Evolutionary conservation across 305 asterid genomes (phyloP).

Genomic region (Solanum hybrid): DNA sequence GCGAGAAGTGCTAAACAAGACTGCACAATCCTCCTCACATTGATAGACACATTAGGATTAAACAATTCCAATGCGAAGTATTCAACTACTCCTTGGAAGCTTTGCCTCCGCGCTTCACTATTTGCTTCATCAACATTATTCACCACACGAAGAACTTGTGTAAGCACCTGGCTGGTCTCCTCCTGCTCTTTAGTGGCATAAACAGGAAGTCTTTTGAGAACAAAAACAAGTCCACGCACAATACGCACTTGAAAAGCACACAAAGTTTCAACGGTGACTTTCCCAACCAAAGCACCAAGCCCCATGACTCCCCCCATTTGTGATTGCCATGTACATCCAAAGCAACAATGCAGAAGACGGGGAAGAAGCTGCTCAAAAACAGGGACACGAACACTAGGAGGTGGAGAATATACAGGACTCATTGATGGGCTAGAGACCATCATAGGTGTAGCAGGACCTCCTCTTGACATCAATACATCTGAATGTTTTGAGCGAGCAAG

Average conservation of each 20-base stretch:
- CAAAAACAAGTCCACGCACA: constrained; percentile 87
- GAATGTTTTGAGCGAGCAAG: constrained; percentile 89
- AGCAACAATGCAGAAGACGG: constrained; percentile 90
- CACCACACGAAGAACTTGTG: constrained; percentile 94
- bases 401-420: constrained; percentile 98
- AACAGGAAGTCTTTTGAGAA: constrained; percentile 90
- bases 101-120: constrained; percentile 81
- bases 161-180: constrained; percentile 95
- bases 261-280: constrained; percentile 83
- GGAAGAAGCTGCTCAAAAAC: constrained; percentile 96
- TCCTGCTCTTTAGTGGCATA: constrained; percentile 96
- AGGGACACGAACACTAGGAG: constrained; percentile 87
- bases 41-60: constrained; percentile 76
- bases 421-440: constrained; percentile 96
- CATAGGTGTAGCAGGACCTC: constrained; percentile 97
- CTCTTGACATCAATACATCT: constrained; percentile 64
- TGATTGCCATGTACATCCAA: constrained; percentile 93
- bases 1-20: constrained; percentile 98
- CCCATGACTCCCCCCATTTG: constrained; percentile 99
- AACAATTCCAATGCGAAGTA: constrained; percentile 88
- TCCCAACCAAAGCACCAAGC: constrained; percentile 91
- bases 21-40: constrained; percentile 91
- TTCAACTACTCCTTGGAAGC: constrained; percentile 95
- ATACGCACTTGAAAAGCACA: constrained; percentile 81
- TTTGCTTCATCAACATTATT: constrained; percentile 96